Conservation (phyloP, 2,329 filamentous ascomycete species). For the Hypoxylon sp. region DNA sequence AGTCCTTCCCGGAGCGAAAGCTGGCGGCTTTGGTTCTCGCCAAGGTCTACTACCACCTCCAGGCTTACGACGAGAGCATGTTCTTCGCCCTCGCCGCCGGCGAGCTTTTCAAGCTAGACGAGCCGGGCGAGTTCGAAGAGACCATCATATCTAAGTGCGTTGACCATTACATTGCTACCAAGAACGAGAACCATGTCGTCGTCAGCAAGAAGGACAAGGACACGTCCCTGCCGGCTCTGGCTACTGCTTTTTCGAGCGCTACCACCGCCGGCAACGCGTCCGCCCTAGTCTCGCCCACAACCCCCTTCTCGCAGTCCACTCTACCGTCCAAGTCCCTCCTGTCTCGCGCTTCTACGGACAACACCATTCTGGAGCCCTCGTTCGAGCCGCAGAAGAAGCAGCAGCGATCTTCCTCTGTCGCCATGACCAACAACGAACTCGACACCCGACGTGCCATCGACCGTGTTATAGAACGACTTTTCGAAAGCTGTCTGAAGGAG, state of each 20-base stretch:
- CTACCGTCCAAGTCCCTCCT: conserved; percentile 93
- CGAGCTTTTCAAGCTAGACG: conserved; percentile 91
- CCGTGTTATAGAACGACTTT: conserved; percentile 84
- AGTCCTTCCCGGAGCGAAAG: conserved; percentile 90
- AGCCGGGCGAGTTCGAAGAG: conserved; percentile 94
- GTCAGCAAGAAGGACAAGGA: conserved; percentile 48
- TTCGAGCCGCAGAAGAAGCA: conserved; percentile 63
- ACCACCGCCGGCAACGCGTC: conserved; percentile 72
- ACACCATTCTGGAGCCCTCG: conserved; percentile 66
- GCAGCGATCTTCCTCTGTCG: conserved; percentile 65
- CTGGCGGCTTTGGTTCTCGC: conserved; percentile 93
- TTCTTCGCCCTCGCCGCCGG: conserved; percentile 94
- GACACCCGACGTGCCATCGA: conserved; percentile 83
- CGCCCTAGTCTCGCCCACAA: conserved; percentile 83
- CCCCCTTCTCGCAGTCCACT: conserved; percentile 92
- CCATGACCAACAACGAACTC: conserved; percentile 68
- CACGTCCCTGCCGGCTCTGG: conserved; percentile 70
- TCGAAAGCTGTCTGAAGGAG: conserved; percentile 85
- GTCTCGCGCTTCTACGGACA: conserved; percentile 78
- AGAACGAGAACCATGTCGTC: conserved; percentile 59
- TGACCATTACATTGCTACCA: conserved; percentile 92
- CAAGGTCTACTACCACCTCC: conserved; percentile 98
- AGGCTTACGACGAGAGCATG: conserved; percentile 99
- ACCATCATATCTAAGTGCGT: conserved; percentile 99
- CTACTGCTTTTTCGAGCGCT: conserved; percentile 78